phyloP scores from a whole-genome alignment of 1,139 yeast genomes.

The Yamadazyma spencermartinsiae region DNA sequence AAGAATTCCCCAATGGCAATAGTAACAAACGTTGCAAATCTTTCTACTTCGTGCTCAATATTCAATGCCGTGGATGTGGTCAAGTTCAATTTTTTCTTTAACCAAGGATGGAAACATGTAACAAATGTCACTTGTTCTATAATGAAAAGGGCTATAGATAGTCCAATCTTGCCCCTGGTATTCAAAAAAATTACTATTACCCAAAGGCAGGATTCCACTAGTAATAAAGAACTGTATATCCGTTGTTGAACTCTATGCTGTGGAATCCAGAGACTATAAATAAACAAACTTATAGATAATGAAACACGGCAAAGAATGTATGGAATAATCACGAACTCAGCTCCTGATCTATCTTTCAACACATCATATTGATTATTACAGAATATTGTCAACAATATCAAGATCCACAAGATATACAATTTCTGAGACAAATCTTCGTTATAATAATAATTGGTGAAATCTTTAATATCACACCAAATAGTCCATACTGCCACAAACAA shows the following conservation, averaged over 20 bases:
- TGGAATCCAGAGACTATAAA: slow-evolving; percentile 51
- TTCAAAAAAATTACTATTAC: slow-evolving; percentile 47
- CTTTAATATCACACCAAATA: slow-evolving; percentile 66
- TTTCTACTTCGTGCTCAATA: slow-evolving; percentile 67
- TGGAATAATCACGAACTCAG: slow-evolving; percentile 47
- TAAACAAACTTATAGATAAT: slow-evolving; percentile 30
- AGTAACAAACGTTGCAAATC: slow-evolving; percentile 58
- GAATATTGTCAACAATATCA: slow-evolving; percentile 50
- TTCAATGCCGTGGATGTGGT: slow-evolving; percentile 60
- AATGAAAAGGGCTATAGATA: slow-evolving; percentile 41
- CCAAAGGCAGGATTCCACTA: slow-evolving; percentile 43
- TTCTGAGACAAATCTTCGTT: slow-evolving; percentile 62
- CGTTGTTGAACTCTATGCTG: slow-evolving; percentile 59
- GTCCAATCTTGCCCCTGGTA: slow-evolving; percentile 47
- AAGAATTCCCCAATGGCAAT: slow-evolving; percentile 69
- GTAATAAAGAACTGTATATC: slow-evolving; percentile 32
- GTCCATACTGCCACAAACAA: slow-evolving; percentile 61
- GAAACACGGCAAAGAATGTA: slow-evolving; percentile 50
- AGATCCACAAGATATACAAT: slow-evolving; percentile 53
- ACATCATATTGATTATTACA: slow-evolving; percentile 52
- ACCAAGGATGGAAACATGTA: slow-evolving; percentile 47
- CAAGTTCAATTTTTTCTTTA: slow-evolving; percentile 41
- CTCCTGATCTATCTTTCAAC: slow-evolving; percentile 31
- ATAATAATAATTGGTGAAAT: slow-evolving; percentile 64
- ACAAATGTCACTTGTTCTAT: slow-evolving; percentile 41